A percentile compares a stretch with the other conserved stretches of the same genome.
These are phyloP conservation scores for Rhodotorula sp. DNA, from an alignment of 1,284 basidiomycete genomes.

Conservation along the genomic window DNA sequence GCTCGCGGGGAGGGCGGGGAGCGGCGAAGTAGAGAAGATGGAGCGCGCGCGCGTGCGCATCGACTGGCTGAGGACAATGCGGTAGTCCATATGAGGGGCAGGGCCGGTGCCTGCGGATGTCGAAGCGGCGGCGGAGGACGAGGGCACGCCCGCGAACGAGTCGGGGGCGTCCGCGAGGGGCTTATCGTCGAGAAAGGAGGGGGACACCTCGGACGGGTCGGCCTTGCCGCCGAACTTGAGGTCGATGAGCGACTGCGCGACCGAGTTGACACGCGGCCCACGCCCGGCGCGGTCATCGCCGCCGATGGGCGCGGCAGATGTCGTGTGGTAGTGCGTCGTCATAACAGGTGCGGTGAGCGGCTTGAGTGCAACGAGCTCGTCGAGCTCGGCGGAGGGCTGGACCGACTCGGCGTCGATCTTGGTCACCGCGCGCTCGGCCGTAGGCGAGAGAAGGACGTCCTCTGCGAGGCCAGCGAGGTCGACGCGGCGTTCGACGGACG, in stretches of 20 bases:
- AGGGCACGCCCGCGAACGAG: slow-evolving; percentile 2
- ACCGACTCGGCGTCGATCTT: slow-evolving; percentile 21
- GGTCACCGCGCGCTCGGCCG: slow-evolving; percentile 22
- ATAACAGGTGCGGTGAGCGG: slow-evolving; percentile 34
- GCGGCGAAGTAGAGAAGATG: slow-evolving; percentile 35
- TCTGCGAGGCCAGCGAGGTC: slow-evolving; percentile 28
- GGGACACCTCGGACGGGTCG: slow-evolving; percentile 10
- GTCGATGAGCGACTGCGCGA: slow-evolving; percentile 42
- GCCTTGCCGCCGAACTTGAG: slow-evolving; percentile 39
- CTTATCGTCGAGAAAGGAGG: slow-evolving; percentile 15
- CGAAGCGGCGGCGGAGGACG: background rate
- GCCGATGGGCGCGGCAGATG: slow-evolving; percentile 4
- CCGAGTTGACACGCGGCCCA: slow-evolving; percentile 11
- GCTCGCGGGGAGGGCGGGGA: slow-evolving; percentile 15
- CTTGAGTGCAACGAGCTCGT: slow-evolving; percentile 27
- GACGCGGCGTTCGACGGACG: slow-evolving; percentile 37
- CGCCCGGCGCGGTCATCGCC: background rate
- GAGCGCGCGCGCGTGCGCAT: slow-evolving; percentile 41
- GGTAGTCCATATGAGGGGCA: slow-evolving; percentile 45
- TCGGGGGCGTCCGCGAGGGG: background rate
- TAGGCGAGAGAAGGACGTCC: slow-evolving; percentile 31
- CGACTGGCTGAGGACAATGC: slow-evolving; percentile 42
- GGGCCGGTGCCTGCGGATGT: slow-evolving; percentile 2
- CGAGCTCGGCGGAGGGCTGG: slow-evolving; percentile 18
- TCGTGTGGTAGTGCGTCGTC: slow-evolving; percentile 39